Conservation (phyloP, 2,329 filamentous ascomycete genomes). For the Beauveria sp. region DNA sequence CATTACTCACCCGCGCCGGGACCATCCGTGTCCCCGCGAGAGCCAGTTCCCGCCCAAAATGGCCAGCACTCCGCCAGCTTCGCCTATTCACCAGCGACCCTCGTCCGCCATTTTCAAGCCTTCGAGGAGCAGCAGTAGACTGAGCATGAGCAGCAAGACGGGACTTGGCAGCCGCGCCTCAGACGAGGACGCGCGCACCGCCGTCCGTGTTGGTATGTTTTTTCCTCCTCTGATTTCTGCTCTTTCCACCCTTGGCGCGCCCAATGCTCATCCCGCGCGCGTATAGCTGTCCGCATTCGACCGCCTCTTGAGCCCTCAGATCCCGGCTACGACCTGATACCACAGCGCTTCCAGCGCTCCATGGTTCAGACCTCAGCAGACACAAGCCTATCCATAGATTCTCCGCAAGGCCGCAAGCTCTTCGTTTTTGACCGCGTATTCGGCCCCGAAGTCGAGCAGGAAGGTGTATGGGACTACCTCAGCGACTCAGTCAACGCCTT, state of each 20-base stretch:
- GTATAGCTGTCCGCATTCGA: slow-evolving; percentile 79
- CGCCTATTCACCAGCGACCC: slow-evolving; percentile 59
- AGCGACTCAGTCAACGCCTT: slow-evolving; percentile 85
- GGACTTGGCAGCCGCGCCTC: slow-evolving; percentile 73
- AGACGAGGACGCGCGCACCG: slow-evolving; percentile 83
- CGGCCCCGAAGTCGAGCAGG: slow-evolving; percentile 70
- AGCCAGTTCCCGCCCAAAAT: slow-evolving; percentile 31
- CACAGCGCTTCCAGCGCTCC: slow-evolving; percentile 86
- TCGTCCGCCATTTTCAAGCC: slow-evolving; percentile 75
- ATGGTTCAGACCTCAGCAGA: slow-evolving; percentile 85
- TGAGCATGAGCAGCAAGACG: slow-evolving; percentile 76
- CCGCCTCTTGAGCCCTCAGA: slow-evolving; percentile 77
- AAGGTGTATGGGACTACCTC: slow-evolving; percentile 91
- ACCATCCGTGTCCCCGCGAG: slow-evolving; percentile 7
- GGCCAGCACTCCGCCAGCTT: slow-evolving; percentile 64
- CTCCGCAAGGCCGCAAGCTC: slow-evolving; percentile 83
- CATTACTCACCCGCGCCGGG: slow-evolving; percentile 4
- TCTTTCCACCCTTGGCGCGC: neutral
- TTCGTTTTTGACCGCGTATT: slow-evolving; percentile 98
- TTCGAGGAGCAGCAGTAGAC: slow-evolving; percentile 69
- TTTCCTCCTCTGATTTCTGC: neutral
- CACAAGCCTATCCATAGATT: slow-evolving; percentile 81
- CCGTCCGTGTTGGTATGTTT: slow-evolving; percentile 89
- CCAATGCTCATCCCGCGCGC: neutral
- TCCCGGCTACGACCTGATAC: slow-evolving; percentile 89